Percentiles rank a stretch among this genome's conserved stretches.
Evolutionary conservation across 2,329 filamentous ascomycete genomes (phyloP).

Genomic region (Rasamsonia emersonii): DNA sequence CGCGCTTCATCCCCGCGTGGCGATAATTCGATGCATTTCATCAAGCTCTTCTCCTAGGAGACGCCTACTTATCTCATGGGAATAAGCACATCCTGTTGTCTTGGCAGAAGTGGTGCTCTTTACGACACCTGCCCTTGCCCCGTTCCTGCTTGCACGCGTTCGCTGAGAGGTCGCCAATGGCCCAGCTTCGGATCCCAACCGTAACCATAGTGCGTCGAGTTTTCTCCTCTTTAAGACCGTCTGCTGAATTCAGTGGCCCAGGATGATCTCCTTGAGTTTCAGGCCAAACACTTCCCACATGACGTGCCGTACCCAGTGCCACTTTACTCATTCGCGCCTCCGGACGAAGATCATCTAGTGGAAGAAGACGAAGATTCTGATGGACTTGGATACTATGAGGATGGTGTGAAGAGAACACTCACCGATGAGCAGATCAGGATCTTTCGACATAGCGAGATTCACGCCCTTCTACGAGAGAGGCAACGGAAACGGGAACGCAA

Average conservation of each 20-base stretch:
- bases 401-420: conserved; percentile 79
- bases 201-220: conserved; percentile 25
- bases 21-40: too few species aligned
- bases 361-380: conserved; percentile 37
- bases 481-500: conserved; percentile 24
- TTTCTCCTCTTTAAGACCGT: not conserved
- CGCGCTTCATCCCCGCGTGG: too few species aligned
- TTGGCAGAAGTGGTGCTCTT: too few species aligned
- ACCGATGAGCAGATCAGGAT: conserved; percentile 87
- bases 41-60: too few species aligned
- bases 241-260: conserved; percentile 19
- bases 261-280: conserved; percentile 54
- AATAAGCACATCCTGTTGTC: too few species aligned
- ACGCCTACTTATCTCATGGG: too few species aligned
- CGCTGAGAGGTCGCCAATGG: conserved; percentile 12
- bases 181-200: conserved; percentile 19
- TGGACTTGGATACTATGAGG: conserved; percentile 71
- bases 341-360: not conserved
- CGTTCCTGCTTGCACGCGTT: too few species aligned
- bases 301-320: conserved; percentile 7
- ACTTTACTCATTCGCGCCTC: not conserved
- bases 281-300: conserved; percentile 49
- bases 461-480: conserved; percentile 54
- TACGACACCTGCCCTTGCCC: too few species aligned
- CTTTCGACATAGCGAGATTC: conserved; percentile 81